phyloP scores from a whole-genome alignment of 2,329 filamentous ascomycete genomes.

The Colletotrichum eremochloae region DNA sequence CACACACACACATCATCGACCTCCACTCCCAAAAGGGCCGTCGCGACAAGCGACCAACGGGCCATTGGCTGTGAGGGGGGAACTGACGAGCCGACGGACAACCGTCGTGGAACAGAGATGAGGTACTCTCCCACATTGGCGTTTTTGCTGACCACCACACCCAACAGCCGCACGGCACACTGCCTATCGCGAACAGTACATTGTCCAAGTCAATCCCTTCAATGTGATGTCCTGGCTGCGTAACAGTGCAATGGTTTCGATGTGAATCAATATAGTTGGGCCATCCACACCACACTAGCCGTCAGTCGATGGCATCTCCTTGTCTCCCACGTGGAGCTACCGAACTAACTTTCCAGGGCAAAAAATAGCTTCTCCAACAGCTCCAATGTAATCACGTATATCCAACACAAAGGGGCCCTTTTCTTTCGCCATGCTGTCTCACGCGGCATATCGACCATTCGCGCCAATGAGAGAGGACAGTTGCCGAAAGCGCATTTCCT shows the following conservation, averaged over 20 bases:
- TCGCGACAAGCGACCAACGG: constrained; percentile 1
- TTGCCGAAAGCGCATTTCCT: not conserved
- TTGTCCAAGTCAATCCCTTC: not conserved
- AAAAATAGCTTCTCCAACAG: constrained; percentile 12
- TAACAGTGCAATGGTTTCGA: constrained; percentile 7
- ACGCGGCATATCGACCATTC: not conserved
- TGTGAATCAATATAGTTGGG: constrained; percentile 2
- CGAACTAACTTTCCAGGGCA: constrained; percentile 18
- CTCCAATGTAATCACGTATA: not conserved
- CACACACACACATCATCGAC: constrained; percentile 24
- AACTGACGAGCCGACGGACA: constrained; percentile 5
- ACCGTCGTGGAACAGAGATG: constrained; percentile 25
- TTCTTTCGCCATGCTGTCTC: not conserved
- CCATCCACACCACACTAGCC: constrained; percentile 6
- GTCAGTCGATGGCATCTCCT: constrained; percentile 26
- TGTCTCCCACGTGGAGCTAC: constrained; percentile 38
- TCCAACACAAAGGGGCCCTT: not conserved
- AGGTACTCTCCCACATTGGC: constrained; percentile 19
- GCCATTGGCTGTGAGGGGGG: constrained; percentile 14
- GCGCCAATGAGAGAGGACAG: constrained; percentile 1
- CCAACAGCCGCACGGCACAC: not conserved
- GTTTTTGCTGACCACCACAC: not conserved
- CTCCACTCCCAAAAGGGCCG: constrained; percentile 18
- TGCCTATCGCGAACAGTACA: constrained; percentile 5
- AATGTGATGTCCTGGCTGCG: not conserved